These are phyloP conservation scores for Melastoma malabathricum DNA, from an alignment of 345 rosid genomes.

Conservation along the genomic window DNA sequence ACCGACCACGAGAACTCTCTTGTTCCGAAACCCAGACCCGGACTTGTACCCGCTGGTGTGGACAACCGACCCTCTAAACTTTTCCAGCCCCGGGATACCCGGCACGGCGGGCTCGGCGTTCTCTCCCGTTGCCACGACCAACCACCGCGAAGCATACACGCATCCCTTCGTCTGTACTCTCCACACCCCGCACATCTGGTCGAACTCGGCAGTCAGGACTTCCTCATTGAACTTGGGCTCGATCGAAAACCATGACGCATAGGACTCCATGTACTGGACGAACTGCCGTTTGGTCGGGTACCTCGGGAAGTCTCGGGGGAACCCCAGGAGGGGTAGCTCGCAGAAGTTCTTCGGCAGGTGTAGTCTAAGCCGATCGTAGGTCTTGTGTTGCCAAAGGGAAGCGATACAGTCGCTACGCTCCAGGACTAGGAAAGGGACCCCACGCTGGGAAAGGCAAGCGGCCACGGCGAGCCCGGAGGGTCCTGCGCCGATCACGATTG, in stretches of 20 bases:
- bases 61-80: constrained; percentile 30
- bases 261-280: constrained; percentile 20
- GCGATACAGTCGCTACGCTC: constrained; percentile 20
- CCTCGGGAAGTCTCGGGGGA: constrained; percentile 17
- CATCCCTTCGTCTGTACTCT: constrained; percentile 10
- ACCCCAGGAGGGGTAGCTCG: constrained; percentile 17
- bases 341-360: constrained; percentile 25
- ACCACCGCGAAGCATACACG: constrained; percentile 37
- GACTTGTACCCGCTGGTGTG: constrained; percentile 62
- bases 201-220: constrained; percentile 15
- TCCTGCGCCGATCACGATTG: constrained; percentile 25
- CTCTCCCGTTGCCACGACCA: constrained; percentile 75
- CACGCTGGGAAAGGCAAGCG: constrained; percentile 16
- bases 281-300: constrained; percentile 25
- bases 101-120: constrained; percentile 75
- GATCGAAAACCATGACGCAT: constrained; percentile 15
- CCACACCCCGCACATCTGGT: constrained; percentile 15
- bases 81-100: constrained; percentile 39
- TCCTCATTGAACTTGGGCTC: constrained; percentile 13
- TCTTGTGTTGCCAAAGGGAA: constrained; percentile 21
- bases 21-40: constrained; percentile 33
- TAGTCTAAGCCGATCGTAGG: constrained; percentile 27
- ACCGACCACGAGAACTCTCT: constrained; percentile 59
- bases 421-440: constrained; percentile 17
- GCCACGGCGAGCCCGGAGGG: constrained; percentile 26